Evolutionary conservation across 306 rosid genomes (phyloP), one percentile per base, ranked within the genome.

Genomic region (Cicer judaicum): DNA sequence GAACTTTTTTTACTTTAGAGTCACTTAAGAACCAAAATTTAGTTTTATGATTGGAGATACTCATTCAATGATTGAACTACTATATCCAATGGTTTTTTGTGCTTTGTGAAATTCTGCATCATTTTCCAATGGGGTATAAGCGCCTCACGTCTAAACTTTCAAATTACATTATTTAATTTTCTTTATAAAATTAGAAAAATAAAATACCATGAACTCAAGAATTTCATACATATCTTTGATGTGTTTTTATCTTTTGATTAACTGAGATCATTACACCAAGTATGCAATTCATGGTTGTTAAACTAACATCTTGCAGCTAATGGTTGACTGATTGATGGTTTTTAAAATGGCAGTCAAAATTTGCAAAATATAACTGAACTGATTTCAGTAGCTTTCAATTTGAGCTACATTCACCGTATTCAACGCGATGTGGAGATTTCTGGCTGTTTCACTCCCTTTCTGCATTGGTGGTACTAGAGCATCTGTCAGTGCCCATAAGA

Each of bases 381-480:
- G 2, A 10, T 15, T 52, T 52, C 4, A 15, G 57, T 16, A 21
- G 21, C 57, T 52, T 52, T 52, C 24, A 15, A 50, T 52, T 15
- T 52, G 57, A 52, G 18, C 24, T 1, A 93, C 94, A 40, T 91
- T 93, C 18, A 87, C 0, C 0, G 64, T 40, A 79, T 93, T 93
- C 69, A 93, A 75, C 0, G 94, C 84, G 13, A 93, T 93, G 85
- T 93, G 98, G 78, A 93, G 97, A 87, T 75, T 89, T 87, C 98
- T 89, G 21, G 98, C 97, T 7, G 97, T 91, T 80, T 16, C 98
- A 65, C 72, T 89, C 55, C 98, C 98, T 72, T 80, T 93, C 75
- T 91, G 97, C 98, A 93, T 93, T 70, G 94, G 82, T 62, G 98
- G 97, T 39, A 90, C 92, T 40, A 93, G 86, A 5, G 98, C 86